phyloP scores from a whole-genome alignment of 768 basidiomycete species.

The Mycena polygramma region DNA sequence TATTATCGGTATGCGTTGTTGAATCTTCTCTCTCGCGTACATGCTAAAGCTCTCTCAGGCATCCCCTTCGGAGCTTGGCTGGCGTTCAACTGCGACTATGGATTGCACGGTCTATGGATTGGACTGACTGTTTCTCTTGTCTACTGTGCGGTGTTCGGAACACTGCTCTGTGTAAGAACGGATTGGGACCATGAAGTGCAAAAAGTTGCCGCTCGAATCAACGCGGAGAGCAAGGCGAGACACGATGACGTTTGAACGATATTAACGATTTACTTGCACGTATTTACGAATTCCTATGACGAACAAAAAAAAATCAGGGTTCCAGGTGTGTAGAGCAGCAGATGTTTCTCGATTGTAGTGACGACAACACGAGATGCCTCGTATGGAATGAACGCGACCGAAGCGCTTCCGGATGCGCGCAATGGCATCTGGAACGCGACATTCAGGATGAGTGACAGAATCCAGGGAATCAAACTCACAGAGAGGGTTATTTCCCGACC shows the following conservation, averaged over 20 bases:
- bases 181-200: constrained; percentile 80
- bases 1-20: constrained; percentile 63
- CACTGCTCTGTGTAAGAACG: constrained; percentile 65
- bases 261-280: constrained; percentile 27
- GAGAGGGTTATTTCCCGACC: constrained; percentile 12
- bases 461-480: constrained; percentile 6
- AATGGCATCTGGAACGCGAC: background rate
- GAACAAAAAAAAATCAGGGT: background rate
- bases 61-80: constrained; percentile 88
- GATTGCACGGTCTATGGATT: constrained; percentile 85
- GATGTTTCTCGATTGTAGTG: constrained; percentile 4
- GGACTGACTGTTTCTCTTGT: constrained; percentile 80
- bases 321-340: background rate
- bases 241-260: constrained; percentile 20
- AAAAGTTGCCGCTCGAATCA: constrained; percentile 69
- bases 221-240: constrained; percentile 55
- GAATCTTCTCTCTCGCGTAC: background rate
- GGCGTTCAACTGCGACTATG: constrained; percentile 70
- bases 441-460: background rate
- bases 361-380: background rate
- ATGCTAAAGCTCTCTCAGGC: constrained; percentile 50
- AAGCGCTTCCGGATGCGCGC: constrained; percentile 33
- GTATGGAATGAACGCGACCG: constrained; percentile 17
- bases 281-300: constrained; percentile 19
- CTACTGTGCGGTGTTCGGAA: constrained; percentile 67